Evolutionary conservation across 2,329 filamentous ascomycete genomes (phyloP).

Genomic region (Pleoardoris graminearum): DNA sequence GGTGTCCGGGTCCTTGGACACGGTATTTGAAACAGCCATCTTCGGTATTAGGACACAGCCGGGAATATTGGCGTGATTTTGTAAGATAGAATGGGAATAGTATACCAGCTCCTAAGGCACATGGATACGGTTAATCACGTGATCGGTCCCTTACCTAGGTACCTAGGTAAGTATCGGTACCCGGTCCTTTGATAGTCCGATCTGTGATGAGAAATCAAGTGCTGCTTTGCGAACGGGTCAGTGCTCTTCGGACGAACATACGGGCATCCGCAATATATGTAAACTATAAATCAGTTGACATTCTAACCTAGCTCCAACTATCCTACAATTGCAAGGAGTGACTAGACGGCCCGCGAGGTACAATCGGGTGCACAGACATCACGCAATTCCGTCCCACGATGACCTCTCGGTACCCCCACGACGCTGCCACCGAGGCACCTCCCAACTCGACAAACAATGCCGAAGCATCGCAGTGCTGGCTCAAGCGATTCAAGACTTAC

Average conservation of each 20-base stretch:
- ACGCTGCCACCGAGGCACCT: slow-evolving; percentile 9
- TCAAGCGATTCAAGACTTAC: slow-evolving; percentile 14
- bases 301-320: too few species aligned
- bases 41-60: too few species aligned
- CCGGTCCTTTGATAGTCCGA: neutral
- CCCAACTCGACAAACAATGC: slow-evolving; percentile 4
- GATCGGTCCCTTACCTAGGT: neutral
- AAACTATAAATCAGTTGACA: neutral
- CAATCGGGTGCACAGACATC: slow-evolving; percentile 25
- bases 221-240: neutral
- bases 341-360: too few species aligned
- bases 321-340: too few species aligned
- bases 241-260: slow-evolving; percentile 5
- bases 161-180: neutral
- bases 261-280: neutral
- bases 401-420: slow-evolving; percentile 19
- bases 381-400: slow-evolving; percentile 32
- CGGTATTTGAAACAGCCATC: too few species aligned
- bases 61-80: too few species aligned
- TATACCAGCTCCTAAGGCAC: too few species aligned
- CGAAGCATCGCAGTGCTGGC: slow-evolving; percentile 11
- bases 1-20: too few species aligned
- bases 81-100: too few species aligned
- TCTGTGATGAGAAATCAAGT: slow-evolving; percentile 6
- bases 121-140: neutral